Evolutionary conservation across 768 basidiomycete genomes (phyloP), one percentile per base, ranked within the genome.

Genomic region (Boletus fagicola): DNA sequence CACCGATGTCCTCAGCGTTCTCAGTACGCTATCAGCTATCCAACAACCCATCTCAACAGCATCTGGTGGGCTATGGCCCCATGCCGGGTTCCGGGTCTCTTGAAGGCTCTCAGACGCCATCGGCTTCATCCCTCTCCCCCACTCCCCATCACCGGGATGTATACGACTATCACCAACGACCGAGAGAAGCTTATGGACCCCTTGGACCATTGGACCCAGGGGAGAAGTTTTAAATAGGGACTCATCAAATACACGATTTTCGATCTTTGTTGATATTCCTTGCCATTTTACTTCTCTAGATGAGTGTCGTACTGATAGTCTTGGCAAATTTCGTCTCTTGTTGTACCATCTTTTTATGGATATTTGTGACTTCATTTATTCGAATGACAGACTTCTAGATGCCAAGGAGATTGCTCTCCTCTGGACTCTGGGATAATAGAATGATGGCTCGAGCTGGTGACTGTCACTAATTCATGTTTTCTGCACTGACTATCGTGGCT

Each of bases 201-300:
- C 68, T 82, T 45, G 82, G 85, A 53, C 85, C 85, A 44, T 70
- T 87, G 56, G 85, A 84, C 70, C 85, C 85, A 33, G 75, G 82
- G 51, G 76, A 79, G 53, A 79, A 72, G 69, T 78, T 82, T 72
- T 85, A 70, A 68, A 42, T 0, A 42, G 74, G 66, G 48, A 67
- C 69, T 61, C 53, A 48, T 62, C n/a, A 16, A 12, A 35, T 43
- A 53, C 35, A 26, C 62, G 56, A 57, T 71, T 72, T 66, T 77
- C 69, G 65, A 64, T 67, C 69, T 65, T 58, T 30, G 33, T 59
- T 40, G 33, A 55, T 67, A 54, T 62, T 46, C 20, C 13, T 42
- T 44, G 50, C 43, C 9, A 46, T 57, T 47, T 59, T 31, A 31
- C 18, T 57, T 26, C 5, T 36, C 24, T 20, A 13, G 39, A 31